Percentiles rank a stretch among this genome's conserved stretches.
phyloP scores from a whole-genome alignment of 192 early-diverging fungal species.

The Coemansia sp. region DNA sequence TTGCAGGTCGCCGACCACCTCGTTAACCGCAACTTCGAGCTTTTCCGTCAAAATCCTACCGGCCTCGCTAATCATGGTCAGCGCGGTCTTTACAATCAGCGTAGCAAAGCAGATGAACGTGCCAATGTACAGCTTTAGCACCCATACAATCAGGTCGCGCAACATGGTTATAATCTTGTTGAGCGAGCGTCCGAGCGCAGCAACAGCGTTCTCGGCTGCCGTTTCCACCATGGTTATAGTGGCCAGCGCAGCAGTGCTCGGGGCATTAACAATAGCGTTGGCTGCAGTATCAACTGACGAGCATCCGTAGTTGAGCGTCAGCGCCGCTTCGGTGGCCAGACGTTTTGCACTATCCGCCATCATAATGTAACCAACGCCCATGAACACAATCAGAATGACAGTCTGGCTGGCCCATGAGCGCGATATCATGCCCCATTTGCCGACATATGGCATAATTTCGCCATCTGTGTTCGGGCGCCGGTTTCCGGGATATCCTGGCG shows the following conservation, averaged over 20 bases:
- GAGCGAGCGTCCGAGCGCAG: conserved; percentile 16
- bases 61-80: conserved; percentile 21
- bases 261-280: conserved; percentile 28
- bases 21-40: conserved; percentile 32
- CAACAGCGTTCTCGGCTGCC: conserved; percentile 15
- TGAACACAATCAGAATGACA: conserved; percentile 33
- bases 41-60: conserved; percentile 29
- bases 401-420: conserved; percentile 42
- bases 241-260: conserved; percentile 20
- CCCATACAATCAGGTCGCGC: conserved; percentile 28
- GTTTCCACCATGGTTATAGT: conserved; percentile 21
- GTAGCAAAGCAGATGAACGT: conserved; percentile 48
- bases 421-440: conserved; percentile 36
- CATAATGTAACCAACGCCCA: conserved; percentile 28
- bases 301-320: conserved; percentile 15
- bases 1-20: conserved; percentile 26
- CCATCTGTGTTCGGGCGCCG: not conserved
- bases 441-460: conserved; percentile 30
- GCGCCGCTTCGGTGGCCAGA: conserved; percentile 11
- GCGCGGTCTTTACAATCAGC: conserved; percentile 41
- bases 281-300: conserved; percentile 18
- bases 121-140: conserved; percentile 45
- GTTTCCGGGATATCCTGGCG: not conserved
- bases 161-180: conserved; percentile 25
- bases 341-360: conserved; percentile 13